Base-by-base conservation (phyloP, 2,329 filamentous ascomycete species). In the Colletotrichum incanum region DNA sequence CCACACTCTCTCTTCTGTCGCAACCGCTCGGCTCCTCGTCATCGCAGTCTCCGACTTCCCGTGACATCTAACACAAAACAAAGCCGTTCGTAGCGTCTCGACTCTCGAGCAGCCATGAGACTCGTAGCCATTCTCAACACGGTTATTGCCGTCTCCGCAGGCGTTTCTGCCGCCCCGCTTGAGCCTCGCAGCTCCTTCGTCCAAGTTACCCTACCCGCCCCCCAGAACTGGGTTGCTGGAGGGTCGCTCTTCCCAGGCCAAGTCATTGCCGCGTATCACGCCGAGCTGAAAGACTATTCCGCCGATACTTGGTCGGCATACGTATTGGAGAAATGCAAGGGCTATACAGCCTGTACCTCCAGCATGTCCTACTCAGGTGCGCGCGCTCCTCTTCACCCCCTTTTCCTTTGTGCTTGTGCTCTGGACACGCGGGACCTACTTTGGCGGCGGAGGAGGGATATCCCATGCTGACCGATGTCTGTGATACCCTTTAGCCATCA, bases 311-410 rank as follows among this genome's bases (percentile, higher is more conserved):
- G 56, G 56, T 28, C 56, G 8, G 56, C 56, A 20, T 45, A 45
- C 23, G 56, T 60, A 14, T n/a, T 60, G 41, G 56, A 45, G 2
- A 60, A 60, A 23, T 60, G 56, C 56, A 60, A 60, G 28, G 3
- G 39, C 56, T 60, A 3, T n/a, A 12, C 8, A 3, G 56, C 56
- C 39, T 60, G 56, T 20, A 60, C 56, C 39, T n/a, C 39, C 8
- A 45, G 56, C 56, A 31, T 45, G 20, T 31, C 23, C n/a, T 60
- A 45, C 26, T 60, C 56, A 1, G 56, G 56, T 60, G 34, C 7
- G 56, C 39, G 11, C 23, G 1, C 26, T 26, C 9, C 18, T 3
- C 37, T 18, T 23, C 28, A 3, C 16, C 2, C 18, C 55, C 18
- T 12, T 43, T 20, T 26, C 20, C 56, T 43, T 45, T n/a, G n/a